Conservation (phyloP, 2,329 filamentous ascomycete species). For the Monosporascus sp. region DNA sequence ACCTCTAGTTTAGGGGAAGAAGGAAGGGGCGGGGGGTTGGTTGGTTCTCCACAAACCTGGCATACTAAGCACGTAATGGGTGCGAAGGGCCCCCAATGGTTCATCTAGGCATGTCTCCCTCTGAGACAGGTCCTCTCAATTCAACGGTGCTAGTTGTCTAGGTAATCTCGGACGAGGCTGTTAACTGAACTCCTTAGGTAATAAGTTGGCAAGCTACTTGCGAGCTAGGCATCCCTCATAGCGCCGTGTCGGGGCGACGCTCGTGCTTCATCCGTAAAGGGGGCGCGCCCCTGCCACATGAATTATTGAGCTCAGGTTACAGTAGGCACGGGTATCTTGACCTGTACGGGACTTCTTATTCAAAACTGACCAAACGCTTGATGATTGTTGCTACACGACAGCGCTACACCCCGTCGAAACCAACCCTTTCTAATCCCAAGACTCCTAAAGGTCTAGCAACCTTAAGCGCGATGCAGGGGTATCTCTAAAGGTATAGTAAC, state of each 20-base stretch:
- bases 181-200: background rate
- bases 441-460: conserved; percentile 15
- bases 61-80: background rate
- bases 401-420: background rate
- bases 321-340: too few relatives aligned
- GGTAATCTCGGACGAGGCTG: background rate
- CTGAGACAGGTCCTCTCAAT: background rate
- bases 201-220: too few relatives aligned
- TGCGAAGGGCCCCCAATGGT: background rate
- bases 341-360: too few relatives aligned
- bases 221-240: too few relatives aligned
- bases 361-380: too few relatives aligned
- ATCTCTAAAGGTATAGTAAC: conserved; percentile 7
- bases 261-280: too few relatives aligned
- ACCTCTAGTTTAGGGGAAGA: background rate
- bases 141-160: background rate
- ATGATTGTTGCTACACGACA: too few relatives aligned
- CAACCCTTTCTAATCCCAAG: background rate
- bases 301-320: too few relatives aligned
- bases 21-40: too few relatives aligned
- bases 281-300: too few relatives aligned
- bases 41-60: background rate
- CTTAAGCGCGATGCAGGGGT: conserved; percentile 17
- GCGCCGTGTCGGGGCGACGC: too few relatives aligned
- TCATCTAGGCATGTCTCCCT: background rate